phyloP scores from a whole-genome alignment of 305 asterid species.

The Fraxinus sp. region DNA sequence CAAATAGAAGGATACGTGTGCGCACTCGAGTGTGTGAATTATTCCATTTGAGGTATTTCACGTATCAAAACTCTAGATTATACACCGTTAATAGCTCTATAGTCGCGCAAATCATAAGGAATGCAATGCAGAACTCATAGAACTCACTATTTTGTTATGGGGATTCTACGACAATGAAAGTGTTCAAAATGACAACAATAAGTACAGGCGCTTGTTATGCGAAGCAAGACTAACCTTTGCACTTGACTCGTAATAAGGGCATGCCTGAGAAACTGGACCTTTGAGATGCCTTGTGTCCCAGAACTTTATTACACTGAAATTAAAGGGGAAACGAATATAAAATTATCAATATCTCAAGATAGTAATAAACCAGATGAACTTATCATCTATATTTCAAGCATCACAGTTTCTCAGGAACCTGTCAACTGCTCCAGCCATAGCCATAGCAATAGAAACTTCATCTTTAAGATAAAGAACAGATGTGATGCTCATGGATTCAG shows the following conservation, averaged over 20 bases:
- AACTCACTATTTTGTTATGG: background rate
- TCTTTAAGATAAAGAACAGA: slow-evolving; percentile 88
- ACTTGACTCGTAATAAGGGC: slow-evolving; percentile 44
- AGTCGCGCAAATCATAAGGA: background rate
- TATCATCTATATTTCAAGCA: slow-evolving; percentile 8
- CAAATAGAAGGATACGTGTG: background rate
- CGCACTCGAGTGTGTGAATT: too few relatives aligned
- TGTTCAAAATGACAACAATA: background rate
- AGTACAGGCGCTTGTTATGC: background rate
- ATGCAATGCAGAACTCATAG: background rate
- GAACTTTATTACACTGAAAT: slow-evolving; percentile 65
- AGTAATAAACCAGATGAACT: slow-evolving; percentile 8
- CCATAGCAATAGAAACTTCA: slow-evolving; percentile 54
- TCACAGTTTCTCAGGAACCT: slow-evolving; percentile 41
- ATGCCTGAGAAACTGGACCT: slow-evolving; percentile 65
- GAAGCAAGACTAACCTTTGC: slow-evolving; percentile 44
- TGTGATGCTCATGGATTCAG: slow-evolving; percentile 76
- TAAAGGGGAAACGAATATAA: background rate
- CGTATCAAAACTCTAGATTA: background rate
- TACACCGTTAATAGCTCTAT: background rate
- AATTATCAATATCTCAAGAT: slow-evolving; percentile 16
- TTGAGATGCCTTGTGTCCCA: slow-evolving; percentile 89
- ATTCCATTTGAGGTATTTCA: background rate
- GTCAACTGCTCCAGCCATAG: slow-evolving; percentile 97
- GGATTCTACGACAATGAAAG: background rate